Percentiles rank a stretch among this genome's conserved stretches.
These are phyloP conservation scores for Colletotrichum ledebouriae DNA, from an alignment of 2,329 filamentous ascomycete species.

Conservation along the genomic window DNA sequence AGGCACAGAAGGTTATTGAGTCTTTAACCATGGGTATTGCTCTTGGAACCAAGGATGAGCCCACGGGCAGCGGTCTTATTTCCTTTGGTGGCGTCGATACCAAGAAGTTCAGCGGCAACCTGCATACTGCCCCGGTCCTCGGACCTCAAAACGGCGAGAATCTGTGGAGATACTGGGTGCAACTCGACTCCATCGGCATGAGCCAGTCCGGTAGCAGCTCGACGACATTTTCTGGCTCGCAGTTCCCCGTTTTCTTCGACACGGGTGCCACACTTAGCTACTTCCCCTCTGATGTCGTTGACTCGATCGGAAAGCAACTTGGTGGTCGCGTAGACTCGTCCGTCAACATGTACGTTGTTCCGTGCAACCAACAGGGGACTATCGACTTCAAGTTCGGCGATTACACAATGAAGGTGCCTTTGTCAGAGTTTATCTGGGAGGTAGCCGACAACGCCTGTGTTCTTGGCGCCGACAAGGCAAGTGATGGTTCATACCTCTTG, in stretches of 20 bases:
- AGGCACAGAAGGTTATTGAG: slow-evolving; percentile 47
- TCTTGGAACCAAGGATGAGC: slow-evolving; percentile 49
- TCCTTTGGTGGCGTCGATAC: slow-evolving; percentile 63
- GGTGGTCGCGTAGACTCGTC: slow-evolving; percentile 58
- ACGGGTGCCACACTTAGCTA: slow-evolving; percentile 77
- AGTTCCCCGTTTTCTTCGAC: slow-evolving; percentile 69
- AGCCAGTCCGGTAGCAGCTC: slow-evolving; percentile 48
- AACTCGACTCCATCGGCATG: slow-evolving; percentile 54
- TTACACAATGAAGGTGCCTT: slow-evolving; percentile 58
- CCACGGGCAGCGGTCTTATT: slow-evolving; percentile 47
- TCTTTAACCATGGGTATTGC: slow-evolving; percentile 51
- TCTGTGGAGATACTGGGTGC: slow-evolving; percentile 57
- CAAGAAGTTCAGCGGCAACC: slow-evolving; percentile 57
- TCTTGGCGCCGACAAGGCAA: slow-evolving; percentile 61
- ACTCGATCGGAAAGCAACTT: slow-evolving; percentile 58
- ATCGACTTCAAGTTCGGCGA: slow-evolving; percentile 64
- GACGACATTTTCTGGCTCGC: slow-evolving; percentile 47
- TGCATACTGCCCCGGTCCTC: slow-evolving; percentile 49
- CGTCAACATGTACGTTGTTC: slow-evolving; percentile 62
- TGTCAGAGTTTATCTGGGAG: slow-evolving; percentile 62
- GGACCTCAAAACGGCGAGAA: slow-evolving; percentile 46
- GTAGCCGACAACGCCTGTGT: slow-evolving; percentile 53
- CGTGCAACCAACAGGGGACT: slow-evolving; percentile 58
- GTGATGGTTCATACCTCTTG: slow-evolving; percentile 51
- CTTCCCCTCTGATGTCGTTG: slow-evolving; percentile 70